Base-by-base conservation (phyloP, 2,329 filamentous ascomycete genomes). In the Scorias spongiosa region DNA sequence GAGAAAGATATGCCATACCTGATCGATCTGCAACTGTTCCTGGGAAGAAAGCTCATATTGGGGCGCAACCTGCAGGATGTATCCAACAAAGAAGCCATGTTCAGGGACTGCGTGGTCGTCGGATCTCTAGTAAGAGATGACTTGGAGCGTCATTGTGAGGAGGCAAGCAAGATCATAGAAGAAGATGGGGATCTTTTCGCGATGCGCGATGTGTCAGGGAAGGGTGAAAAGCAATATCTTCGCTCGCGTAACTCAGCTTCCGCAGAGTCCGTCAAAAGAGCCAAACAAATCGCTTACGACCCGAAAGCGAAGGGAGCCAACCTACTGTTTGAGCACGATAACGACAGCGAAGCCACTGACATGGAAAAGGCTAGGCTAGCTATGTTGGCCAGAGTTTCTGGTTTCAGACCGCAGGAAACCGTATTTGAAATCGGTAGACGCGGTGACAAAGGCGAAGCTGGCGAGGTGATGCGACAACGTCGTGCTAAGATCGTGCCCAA, bases 201-300 rank as follows among this genome's bases (percentile, higher is more conserved):
- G 1, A 74, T 95, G 48, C 78, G 80, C 17, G 68, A 66, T 10
- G 89, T 98, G 6, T 80, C 87, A 0, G 70, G 66, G 17, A 94
- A 95, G 61, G 93, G 89, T 49, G 89, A 98, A 64, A 93, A 84
- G 62, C 78, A 95, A 11, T 98, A 98, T 58, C 72, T 88, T 54
- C 83, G 80, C 54, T 95, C 91, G 1, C 78, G 89, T 32, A 91
- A 93, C 57, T 81, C 88, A 6, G 91, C 93, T 4, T 93, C 89
- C 1, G 77, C 73, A 39, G 85, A 95, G 63, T 95, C 88, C 59
- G 89, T 87, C 7, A 93, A 89, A 63, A 75, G 91, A 32, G 76
- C 87, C 2, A 87, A 89, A 55, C 78, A 86, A 49, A 64, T 95
- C 12, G 77, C 87, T 2, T 67, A 75, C 3, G 78, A 79, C 0